Conservation (phyloP, 768 basidiomycete species). For the Termitomyces sp. region DNA sequence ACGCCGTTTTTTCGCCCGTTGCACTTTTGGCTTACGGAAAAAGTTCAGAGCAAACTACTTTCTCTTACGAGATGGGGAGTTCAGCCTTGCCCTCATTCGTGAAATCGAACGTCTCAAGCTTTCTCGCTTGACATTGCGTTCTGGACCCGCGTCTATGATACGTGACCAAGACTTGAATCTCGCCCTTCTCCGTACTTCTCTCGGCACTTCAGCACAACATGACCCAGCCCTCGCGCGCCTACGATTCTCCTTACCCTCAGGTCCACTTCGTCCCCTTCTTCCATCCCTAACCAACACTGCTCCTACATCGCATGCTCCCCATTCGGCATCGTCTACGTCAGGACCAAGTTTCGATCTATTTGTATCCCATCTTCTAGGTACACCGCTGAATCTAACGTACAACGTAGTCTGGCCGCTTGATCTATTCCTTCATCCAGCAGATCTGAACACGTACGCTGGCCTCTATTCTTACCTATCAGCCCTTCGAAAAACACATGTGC, state of each 20-base stretch:
- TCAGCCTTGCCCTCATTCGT: constrained; percentile 74
- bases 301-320: constrained; percentile 23
- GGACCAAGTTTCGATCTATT: constrained; percentile 45
- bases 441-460: constrained; percentile 67
- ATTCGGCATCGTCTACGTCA: constrained; percentile 27
- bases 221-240: constrained; percentile 72
- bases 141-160: constrained; percentile 68
- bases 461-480: constrained; percentile 83
- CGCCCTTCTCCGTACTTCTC: constrained; percentile 78
- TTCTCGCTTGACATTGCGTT: constrained; percentile 65
- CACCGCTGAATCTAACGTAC: constrained; percentile 66
- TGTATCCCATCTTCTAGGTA: constrained; percentile 74
- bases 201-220: constrained; percentile 85
- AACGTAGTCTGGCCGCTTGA: constrained; percentile 82
- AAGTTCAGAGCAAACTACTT: constrained; percentile 77
- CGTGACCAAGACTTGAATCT: constrained; percentile 88
- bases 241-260: constrained; percentile 72
- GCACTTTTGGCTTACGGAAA: constrained; percentile 5
- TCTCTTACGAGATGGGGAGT: constrained; percentile 84
- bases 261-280: constrained; percentile 75
- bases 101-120: constrained; percentile 83
- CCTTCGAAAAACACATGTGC: constrained; percentile 76
- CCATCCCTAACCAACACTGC: constrained; percentile 53
- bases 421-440: constrained; percentile 75
- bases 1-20: constrained; percentile 22